phyloP scores from a whole-genome alignment of 306 rosid species.

The Lathyrus aphaca region DNA sequence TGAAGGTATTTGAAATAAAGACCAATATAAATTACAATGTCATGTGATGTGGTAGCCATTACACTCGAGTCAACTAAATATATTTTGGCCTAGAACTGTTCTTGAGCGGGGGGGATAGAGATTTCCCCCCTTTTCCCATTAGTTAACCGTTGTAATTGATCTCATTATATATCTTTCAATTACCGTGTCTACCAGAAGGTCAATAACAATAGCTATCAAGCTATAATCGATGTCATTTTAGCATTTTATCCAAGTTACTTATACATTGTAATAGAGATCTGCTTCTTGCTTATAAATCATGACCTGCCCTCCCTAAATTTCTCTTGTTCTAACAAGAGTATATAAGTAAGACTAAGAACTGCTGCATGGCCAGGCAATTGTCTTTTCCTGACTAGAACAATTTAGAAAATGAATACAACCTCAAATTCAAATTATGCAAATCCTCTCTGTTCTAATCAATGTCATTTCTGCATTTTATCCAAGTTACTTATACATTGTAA shows the following conservation, averaged over 20 bases:
- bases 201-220: conserved; percentile 11
- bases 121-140: background rate
- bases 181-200: too few relatives aligned
- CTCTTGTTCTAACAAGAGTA: conserved; percentile 9
- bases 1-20: background rate
- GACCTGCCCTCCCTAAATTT: conserved; percentile 14
- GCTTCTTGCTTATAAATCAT: conserved; percentile 18
- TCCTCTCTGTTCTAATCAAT: background rate
- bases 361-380: background rate
- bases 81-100: conserved; percentile 13
- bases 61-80: conserved; percentile 8
- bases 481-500: too few relatives aligned
- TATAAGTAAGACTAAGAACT: conserved; percentile 6
- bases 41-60: conserved; percentile 4
- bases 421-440: background rate
- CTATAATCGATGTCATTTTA: conserved; percentile 14
- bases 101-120: background rate
- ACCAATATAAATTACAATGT: conserved; percentile 10
- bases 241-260: conserved; percentile 10
- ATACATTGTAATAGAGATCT: conserved; percentile 4
- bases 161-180: too few relatives aligned
- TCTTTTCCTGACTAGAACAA: background rate
- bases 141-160: too few relatives aligned
- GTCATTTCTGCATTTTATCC: too few relatives aligned
- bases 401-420: background rate